Percentiles rank a stretch among this genome's conserved stretches.
Evolutionary conservation across 2,329 filamentous ascomycete genomes (phyloP).

Genomic region (Shiraia sp.): DNA sequence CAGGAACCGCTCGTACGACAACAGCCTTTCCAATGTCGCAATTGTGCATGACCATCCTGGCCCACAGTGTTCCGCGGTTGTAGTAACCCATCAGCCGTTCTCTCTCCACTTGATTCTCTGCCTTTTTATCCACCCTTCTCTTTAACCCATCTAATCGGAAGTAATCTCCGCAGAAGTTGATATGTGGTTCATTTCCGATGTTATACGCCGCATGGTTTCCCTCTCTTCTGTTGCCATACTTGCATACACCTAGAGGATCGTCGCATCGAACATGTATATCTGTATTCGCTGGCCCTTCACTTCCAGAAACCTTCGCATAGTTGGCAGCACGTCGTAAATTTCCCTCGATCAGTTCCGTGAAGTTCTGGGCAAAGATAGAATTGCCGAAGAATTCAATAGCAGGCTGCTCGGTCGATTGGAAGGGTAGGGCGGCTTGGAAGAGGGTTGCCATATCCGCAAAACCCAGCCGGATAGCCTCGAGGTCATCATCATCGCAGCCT

Average conservation of each 20-base stretch:
- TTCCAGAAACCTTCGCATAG: slow-evolving; percentile 31
- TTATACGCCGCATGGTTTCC: slow-evolving; percentile 39
- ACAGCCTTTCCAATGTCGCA: slow-evolving; percentile 32
- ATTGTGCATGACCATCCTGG: slow-evolving; percentile 42
- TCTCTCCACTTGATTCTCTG: slow-evolving; percentile 25
- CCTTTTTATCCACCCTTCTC: slow-evolving; percentile 26
- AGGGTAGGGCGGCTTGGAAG: slow-evolving; percentile 29
- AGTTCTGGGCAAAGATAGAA: slow-evolving; percentile 26
- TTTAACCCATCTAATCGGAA: slow-evolving; percentile 32
- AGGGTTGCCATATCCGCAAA: slow-evolving; percentile 39
- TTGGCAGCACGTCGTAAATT: slow-evolving; percentile 36
- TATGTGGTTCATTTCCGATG: slow-evolving; percentile 40
- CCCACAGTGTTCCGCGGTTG: slow-evolving; percentile 41
- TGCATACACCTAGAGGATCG: slow-evolving; percentile 34
- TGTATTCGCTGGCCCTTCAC: slow-evolving; percentile 22
- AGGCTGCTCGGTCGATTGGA: slow-evolving; percentile 25
- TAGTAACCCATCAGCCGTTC: slow-evolving; percentile 35
- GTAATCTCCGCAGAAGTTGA: slow-evolving; percentile 39
- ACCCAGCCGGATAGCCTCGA: slow-evolving; percentile 32
- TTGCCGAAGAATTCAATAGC: slow-evolving; percentile 36
- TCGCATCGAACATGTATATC: slow-evolving; percentile 42
- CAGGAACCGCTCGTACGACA: slow-evolving; percentile 20
- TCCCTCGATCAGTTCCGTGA: slow-evolving; percentile 30
- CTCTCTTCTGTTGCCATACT: slow-evolving; percentile 30
- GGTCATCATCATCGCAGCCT: slow-evolving; percentile 28